phyloP scores from a whole-genome alignment of 768 basidiomycete species.

The Amanita molliuscula region DNA sequence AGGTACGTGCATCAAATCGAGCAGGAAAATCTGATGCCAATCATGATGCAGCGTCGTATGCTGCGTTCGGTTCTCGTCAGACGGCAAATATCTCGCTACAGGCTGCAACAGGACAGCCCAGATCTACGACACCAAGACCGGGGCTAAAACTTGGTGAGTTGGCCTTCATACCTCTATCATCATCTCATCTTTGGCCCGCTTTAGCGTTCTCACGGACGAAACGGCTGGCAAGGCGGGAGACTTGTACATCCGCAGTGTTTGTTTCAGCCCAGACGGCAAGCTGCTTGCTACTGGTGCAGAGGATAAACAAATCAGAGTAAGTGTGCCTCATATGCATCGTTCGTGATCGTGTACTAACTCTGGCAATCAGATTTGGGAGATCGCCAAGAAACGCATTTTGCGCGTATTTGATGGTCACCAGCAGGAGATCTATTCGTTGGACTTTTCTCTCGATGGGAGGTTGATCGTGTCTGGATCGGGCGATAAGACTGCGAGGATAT shows the following conservation, averaged over 20 bases:
- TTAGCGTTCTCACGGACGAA: conserved; percentile 21
- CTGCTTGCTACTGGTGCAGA: conserved; percentile 88
- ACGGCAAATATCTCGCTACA: conserved; percentile 88
- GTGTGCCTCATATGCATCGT: conserved; percentile 18
- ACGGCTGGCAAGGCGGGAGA: conserved; percentile 17
- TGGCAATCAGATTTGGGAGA: conserved; percentile 75
- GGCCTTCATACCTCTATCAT: background rate
- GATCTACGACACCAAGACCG: conserved; percentile 89
- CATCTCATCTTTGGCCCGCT: background rate
- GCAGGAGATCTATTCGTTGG: conserved; percentile 91
- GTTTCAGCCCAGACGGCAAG: conserved; percentile 82
- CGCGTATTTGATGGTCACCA: conserved; percentile 82
- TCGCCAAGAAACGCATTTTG: conserved; percentile 67
- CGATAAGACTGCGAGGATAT: conserved; percentile 41
- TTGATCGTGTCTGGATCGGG: conserved; percentile 87
- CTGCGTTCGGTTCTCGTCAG: conserved; percentile 89
- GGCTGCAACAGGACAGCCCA: conserved; percentile 95
- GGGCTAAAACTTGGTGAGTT: conserved; percentile 70
- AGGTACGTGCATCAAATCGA: conserved; percentile 38
- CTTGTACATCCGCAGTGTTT: conserved; percentile 52
- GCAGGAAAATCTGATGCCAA: background rate
- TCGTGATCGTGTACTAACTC: conserved; percentile 10
- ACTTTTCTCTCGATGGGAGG: conserved; percentile 80
- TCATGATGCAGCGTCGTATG: conserved; percentile 42
- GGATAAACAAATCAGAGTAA: conserved; percentile 79